Percentiles rank a stretch among this genome's conserved stretches.
These are phyloP conservation scores for Phytophthora nicotianae DNA, from an alignment of 352 stramenopile species.

Conservation along the genomic window DNA sequence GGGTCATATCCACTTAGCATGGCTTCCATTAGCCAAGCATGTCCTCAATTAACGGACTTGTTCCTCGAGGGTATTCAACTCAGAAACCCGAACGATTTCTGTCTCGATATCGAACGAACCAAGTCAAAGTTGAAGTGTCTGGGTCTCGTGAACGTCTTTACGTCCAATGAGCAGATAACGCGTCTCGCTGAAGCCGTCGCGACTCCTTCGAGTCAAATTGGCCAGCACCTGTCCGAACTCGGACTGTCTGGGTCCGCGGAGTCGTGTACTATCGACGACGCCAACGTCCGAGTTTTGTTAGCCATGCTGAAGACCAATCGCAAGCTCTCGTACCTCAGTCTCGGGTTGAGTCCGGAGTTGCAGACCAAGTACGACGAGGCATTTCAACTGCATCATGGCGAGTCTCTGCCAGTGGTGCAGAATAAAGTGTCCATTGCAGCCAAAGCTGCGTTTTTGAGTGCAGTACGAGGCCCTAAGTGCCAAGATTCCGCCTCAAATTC, in stretches of 20 bases:
- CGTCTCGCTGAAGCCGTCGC: slow-evolving; percentile 11
- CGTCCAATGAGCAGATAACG: slow-evolving; percentile 22
- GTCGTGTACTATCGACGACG: slow-evolving; percentile 32
- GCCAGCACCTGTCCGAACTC: slow-evolving; percentile 31
- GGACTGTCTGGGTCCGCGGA: slow-evolving; percentile 26
- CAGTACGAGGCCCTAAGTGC: not conserved
- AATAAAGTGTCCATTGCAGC: slow-evolving; percentile 9
- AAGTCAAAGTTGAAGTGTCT: slow-evolving; percentile 19
- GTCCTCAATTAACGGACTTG: slow-evolving; percentile 30
- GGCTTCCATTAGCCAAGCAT: slow-evolving; percentile 19
- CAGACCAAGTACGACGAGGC: slow-evolving; percentile 11
- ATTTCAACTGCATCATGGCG: slow-evolving; percentile 27
- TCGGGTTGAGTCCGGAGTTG: slow-evolving; percentile 22
- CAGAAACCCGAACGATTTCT: slow-evolving; percentile 16
- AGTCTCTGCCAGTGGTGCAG: slow-evolving; percentile 28
- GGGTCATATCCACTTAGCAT: slow-evolving; percentile 21
- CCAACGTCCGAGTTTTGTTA: slow-evolving; percentile 22
- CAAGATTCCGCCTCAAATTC: not conserved
- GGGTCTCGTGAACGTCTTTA: slow-evolving; percentile 29
- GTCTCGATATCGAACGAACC: slow-evolving; percentile 3
- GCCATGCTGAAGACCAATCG: slow-evolving; percentile 30
- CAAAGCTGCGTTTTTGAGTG: slow-evolving; percentile 36
- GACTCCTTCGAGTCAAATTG: slow-evolving; percentile 9
- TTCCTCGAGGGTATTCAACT: slow-evolving; percentile 36
- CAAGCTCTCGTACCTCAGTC: slow-evolving; percentile 31